A percentile compares a stretch with the other conserved stretches of the same genome.
phyloP scores from a whole-genome alignment of 768 basidiomycete species.

The Paxillus involutus region DNA sequence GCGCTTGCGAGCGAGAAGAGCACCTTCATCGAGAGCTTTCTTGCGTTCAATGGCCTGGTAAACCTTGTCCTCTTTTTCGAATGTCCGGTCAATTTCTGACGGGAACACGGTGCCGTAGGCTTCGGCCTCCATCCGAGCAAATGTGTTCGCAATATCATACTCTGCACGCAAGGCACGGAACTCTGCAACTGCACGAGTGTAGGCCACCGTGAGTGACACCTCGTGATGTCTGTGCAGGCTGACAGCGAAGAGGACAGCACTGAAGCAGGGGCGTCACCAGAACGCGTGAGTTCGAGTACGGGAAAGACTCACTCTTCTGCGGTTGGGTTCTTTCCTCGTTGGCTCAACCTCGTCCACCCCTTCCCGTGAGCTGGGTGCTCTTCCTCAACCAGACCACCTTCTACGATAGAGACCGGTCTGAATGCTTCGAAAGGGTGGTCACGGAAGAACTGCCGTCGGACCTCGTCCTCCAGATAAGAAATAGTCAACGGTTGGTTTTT shows the following conservation, averaged over 20 bases:
- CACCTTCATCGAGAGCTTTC: constrained; percentile 57
- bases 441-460: constrained; percentile 88
- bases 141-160: constrained; percentile 70
- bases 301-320: constrained; percentile 80
- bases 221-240: constrained; percentile 70
- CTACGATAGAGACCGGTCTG: constrained; percentile 74
- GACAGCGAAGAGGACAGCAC: constrained; percentile 77
- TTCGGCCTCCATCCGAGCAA: constrained; percentile 81
- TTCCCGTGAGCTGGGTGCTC: constrained; percentile 56
- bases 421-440: constrained; percentile 98
- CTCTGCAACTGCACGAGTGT: constrained; percentile 75
- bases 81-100: constrained; percentile 60
- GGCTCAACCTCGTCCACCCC: constrained; percentile 77
- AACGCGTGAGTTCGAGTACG: not conserved
- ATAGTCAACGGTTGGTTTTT: constrained; percentile 57
- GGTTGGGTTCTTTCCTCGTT: constrained; percentile 78
- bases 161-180: constrained; percentile 88
- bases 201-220: constrained; percentile 74
- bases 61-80: constrained; percentile 59
- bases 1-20: constrained; percentile 65
- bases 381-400: constrained; percentile 57
- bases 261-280: constrained; percentile 33
- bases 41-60: constrained; percentile 60
- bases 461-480: constrained; percentile 78
- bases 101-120: constrained; percentile 68